A percentile compares a stretch with the other conserved stretches of the same genome.
Evolutionary conservation across 495 filamentous ascomycete species (phyloP).

Genomic region (Pyrenopolyporus hunteri): DNA sequence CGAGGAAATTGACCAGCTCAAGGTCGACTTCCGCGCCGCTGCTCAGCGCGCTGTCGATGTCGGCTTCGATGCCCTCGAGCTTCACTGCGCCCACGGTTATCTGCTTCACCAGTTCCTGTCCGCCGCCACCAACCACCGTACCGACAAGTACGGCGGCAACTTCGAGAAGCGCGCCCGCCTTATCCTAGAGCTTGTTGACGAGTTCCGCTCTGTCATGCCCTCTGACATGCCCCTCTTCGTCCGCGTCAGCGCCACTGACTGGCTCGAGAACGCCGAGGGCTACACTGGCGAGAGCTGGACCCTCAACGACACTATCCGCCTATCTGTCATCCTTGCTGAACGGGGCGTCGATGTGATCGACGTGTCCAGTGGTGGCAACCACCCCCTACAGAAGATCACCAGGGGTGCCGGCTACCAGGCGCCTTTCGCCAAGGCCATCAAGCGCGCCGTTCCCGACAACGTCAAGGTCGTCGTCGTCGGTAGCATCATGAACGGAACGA

Average conservation of each 20-base stretch:
- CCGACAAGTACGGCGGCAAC: constrained; percentile 64
- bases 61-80: constrained; percentile 61
- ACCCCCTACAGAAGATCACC: constrained; percentile 62
- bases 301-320: constrained; percentile 57
- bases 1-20: constrained; percentile 57
- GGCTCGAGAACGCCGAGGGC: constrained; percentile 57
- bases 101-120: constrained; percentile 68
- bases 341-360: constrained; percentile 69
- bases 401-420: constrained; percentile 68
- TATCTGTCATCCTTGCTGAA: constrained; percentile 59
- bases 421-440: constrained; percentile 55
- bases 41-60: constrained; percentile 59
- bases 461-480: constrained; percentile 64
- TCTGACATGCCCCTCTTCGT: constrained; percentile 64
- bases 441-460: constrained; percentile 67
- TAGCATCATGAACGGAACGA: constrained; percentile 60
- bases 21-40: constrained; percentile 56
- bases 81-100: constrained; percentile 64
- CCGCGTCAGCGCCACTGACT: constrained; percentile 69
- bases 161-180: constrained; percentile 62
- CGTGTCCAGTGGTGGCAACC: constrained; percentile 65
- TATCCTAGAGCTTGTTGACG: constrained; percentile 56
- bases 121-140: constrained; percentile 60
- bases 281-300: constrained; percentile 58
- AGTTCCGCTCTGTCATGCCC: constrained; percentile 56